phyloP scores from a whole-genome alignment of 768 basidiomycete genomes.

The Naganishia kalamii region DNA sequence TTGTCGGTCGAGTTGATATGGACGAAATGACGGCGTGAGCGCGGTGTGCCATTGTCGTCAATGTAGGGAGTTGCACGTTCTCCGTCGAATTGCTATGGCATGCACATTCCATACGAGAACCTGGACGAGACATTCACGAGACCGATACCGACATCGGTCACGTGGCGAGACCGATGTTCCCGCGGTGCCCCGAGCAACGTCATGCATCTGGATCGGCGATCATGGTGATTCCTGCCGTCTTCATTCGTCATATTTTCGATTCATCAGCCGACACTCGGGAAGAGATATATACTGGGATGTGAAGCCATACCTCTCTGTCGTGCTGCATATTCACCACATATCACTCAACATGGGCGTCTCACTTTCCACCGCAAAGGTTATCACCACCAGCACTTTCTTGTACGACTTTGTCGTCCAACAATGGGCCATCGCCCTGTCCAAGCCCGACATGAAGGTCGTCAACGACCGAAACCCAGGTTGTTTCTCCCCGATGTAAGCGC shows the following conservation, averaged over 20 bases:
- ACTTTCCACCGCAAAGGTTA: slow-evolving; percentile 35
- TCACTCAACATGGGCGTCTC: slow-evolving; percentile 38
- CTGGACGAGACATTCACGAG: no score
- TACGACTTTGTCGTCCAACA: slow-evolving; percentile 35
- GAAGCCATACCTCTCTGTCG: neutral
- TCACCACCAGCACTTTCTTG: slow-evolving; percentile 35
- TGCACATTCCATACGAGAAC: neutral
- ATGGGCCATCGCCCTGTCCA: slow-evolving; percentile 34
- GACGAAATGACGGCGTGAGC: slow-evolving; percentile 13
- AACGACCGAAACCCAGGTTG: slow-evolving; percentile 36
- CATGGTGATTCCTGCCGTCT: no score
- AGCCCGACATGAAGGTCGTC: slow-evolving; percentile 42
- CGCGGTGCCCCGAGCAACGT: neutral
- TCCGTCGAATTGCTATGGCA: neutral
- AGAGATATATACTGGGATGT: neutral
- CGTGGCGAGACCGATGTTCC: no score
- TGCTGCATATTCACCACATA: neutral
- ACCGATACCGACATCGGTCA: no score
- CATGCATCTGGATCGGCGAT: neutral
- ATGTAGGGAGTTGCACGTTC: neutral
- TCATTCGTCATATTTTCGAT: no score
- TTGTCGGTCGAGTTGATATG: neutral
- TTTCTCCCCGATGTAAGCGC: slow-evolving; percentile 32
- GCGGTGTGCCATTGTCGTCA: no score
- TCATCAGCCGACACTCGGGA: neutral